phyloP scores from a whole-genome alignment of 805 yeast species.

The Diddensiella transvaalensis region DNA sequence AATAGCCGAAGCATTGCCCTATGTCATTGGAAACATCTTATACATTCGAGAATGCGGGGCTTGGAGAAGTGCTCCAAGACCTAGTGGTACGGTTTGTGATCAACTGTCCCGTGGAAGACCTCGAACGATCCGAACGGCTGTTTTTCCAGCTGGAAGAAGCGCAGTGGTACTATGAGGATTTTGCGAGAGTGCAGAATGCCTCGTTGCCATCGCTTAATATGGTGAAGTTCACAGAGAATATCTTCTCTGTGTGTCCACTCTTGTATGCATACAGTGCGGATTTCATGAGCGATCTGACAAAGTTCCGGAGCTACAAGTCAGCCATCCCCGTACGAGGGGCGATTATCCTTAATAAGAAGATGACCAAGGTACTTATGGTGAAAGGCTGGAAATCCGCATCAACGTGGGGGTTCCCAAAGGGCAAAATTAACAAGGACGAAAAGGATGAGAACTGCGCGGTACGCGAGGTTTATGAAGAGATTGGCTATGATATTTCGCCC shows the following conservation, averaged over 20 bases:
- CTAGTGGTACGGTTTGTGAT: conserved; percentile 83
- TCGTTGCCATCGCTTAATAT: conserved; percentile 71
- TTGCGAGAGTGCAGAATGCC: conserved; percentile 67
- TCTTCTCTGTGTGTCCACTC: conserved; percentile 74
- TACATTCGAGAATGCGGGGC: conserved; percentile 15
- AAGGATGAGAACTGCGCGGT: conserved; percentile 83
- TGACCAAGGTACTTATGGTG: conserved; percentile 72
- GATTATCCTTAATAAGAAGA: conserved; percentile 68
- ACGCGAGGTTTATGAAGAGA: conserved; percentile 90
- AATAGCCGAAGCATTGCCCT: neutral
- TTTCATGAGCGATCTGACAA: conserved; percentile 58
- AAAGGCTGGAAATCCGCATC: conserved; percentile 72
- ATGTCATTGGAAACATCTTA: conserved; percentile 21
- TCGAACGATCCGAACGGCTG: conserved; percentile 74
- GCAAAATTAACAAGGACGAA: conserved; percentile 93
- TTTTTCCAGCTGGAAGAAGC: conserved; percentile 97
- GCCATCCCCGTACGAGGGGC: conserved; percentile 96
- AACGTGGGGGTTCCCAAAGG: conserved; percentile 96
- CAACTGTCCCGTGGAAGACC: conserved; percentile 88
- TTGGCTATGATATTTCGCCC: conserved; percentile 78
- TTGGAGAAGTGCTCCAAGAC: conserved; percentile 43
- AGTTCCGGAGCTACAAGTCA: conserved; percentile 80
- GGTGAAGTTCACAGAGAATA: conserved; percentile 65
- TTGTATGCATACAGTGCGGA: conserved; percentile 31
- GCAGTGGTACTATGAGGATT: conserved; percentile 95